These are phyloP conservation scores for Aegilops speltoides DNA, from an alignment of 176 grass and related monocot species.

Conservation along the genomic window DNA sequence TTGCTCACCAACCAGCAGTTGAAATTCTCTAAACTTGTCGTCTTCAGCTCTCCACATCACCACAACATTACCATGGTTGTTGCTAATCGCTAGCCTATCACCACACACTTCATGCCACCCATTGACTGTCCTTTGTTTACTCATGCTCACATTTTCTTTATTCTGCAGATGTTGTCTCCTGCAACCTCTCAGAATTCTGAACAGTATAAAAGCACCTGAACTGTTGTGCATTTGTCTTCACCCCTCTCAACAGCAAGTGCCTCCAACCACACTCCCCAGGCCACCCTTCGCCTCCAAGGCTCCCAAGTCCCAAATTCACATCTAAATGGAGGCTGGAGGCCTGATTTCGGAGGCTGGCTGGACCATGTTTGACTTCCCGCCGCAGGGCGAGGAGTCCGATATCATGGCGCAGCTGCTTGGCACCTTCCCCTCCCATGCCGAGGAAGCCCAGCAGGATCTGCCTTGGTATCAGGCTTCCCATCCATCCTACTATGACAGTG, in stretches of 20 bases:
- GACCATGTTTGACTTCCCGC: constrained; percentile 39
- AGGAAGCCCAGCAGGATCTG: constrained; percentile 30
- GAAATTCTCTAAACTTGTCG: constrained; percentile 36
- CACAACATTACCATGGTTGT: constrained; percentile 15
- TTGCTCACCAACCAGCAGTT: constrained; percentile 47
- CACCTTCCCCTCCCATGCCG: constrained; percentile 32
- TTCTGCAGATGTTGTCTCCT: constrained; percentile 27
- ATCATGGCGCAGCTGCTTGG: constrained; percentile 53
- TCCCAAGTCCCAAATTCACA: constrained; percentile 20
- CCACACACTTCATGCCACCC: constrained; percentile 36
- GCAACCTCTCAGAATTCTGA: constrained; percentile 25
- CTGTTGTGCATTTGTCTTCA: constrained; percentile 45
- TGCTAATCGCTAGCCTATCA: background rate
- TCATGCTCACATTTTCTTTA: constrained; percentile 20
- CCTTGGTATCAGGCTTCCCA: constrained; percentile 54
- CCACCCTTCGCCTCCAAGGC: constrained; percentile 18
- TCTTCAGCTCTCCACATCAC: constrained; percentile 5
- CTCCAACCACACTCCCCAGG: constrained; percentile 30
- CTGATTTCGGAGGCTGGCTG: constrained; percentile 46
- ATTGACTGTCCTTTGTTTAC: constrained; percentile 44
- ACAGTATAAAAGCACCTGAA: constrained; percentile 61
- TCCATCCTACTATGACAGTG: constrained; percentile 24
- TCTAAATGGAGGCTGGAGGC: constrained; percentile 60
- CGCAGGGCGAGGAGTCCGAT: constrained; percentile 47
- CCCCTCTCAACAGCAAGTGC: constrained; percentile 29